Evolutionary conservation across 148 eudicot genomes (phyloP).

Genomic region (Cornus controversa): DNA sequence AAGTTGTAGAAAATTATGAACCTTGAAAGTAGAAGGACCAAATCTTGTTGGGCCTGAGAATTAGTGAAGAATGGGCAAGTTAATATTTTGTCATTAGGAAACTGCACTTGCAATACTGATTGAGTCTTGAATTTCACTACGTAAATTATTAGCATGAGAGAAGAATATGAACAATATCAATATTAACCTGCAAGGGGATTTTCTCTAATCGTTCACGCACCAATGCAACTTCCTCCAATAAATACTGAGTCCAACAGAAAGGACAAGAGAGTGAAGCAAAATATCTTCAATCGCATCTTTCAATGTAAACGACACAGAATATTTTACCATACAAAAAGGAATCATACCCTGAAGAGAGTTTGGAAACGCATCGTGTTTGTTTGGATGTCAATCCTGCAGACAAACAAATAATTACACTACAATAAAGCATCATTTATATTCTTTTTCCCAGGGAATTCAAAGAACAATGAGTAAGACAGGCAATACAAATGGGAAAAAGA

Average conservation of each 20-base stretch:
- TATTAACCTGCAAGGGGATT: slow-evolving; percentile 78
- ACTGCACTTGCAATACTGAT: background rate
- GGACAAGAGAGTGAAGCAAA: slow-evolving; percentile 6
- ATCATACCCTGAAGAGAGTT: slow-evolving; percentile 71
- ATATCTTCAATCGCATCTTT: background rate
- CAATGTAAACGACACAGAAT: background rate
- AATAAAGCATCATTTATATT: background rate
- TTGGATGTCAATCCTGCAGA: slow-evolving; percentile 81
- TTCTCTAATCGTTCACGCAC: slow-evolving; percentile 56
- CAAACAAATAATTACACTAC: background rate
- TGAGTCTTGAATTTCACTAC: background rate
- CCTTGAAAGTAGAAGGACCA: slow-evolving; percentile 87
- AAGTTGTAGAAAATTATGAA: slow-evolving; percentile 67
- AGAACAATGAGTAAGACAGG: background rate
- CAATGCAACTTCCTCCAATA: slow-evolving; percentile 79
- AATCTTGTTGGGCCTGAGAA: slow-evolving; percentile 83
- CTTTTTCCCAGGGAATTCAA: background rate
- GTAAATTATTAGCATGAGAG: slow-evolving; percentile 6
- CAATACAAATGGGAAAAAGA: too few relatives aligned
- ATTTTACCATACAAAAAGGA: background rate
- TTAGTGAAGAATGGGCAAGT: slow-evolving; percentile 8
- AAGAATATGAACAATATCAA: background rate
- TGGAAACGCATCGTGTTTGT: slow-evolving; percentile 81
- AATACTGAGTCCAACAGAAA: slow-evolving; percentile 51
- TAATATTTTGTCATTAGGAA: background rate